Percentiles rank a stretch among this genome's conserved stretches.
phyloP scores from a whole-genome alignment of 2,329 filamentous ascomycete species.

The Colletotrichum brevisporum region DNA sequence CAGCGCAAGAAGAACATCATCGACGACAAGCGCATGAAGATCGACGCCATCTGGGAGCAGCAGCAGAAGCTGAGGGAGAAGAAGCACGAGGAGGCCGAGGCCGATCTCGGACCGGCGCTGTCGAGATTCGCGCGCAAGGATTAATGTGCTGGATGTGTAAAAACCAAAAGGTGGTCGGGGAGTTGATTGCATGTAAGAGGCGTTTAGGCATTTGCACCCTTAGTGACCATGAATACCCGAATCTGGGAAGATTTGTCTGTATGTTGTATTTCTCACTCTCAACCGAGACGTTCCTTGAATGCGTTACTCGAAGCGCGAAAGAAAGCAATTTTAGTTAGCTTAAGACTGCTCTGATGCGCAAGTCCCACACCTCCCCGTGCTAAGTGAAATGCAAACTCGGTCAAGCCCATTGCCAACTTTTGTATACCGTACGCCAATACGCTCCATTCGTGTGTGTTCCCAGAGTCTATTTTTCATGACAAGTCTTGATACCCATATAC shows the following conservation, averaged over 20 bases:
- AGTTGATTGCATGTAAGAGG: conserved; percentile 42
- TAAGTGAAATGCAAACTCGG: conserved; percentile 19
- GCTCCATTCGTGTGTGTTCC: conserved; percentile 33
- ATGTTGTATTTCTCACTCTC: not conserved
- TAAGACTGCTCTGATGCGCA: conserved; percentile 10
- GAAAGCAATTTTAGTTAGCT: not conserved
- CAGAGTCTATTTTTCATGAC: conserved; percentile 19
- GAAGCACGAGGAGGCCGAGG: conserved; percentile 73
- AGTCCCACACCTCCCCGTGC: conserved; percentile 5
- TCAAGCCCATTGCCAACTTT: conserved; percentile 32
- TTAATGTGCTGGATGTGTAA: conserved; percentile 47
- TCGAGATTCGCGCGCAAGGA: conserved; percentile 86
- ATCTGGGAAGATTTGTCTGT: conserved; percentile 24
- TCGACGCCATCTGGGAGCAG: conserved; percentile 85
- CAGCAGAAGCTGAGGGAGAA: conserved; percentile 77
- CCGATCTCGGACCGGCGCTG: conserved; percentile 87
- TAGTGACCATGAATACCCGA: conserved; percentile 42
- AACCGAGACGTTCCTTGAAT: not conserved
- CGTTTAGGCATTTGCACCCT: conserved; percentile 41
- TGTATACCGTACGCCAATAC: conserved; percentile 37
- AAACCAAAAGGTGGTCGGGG: conserved; percentile 35
- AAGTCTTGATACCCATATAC: not conserved
- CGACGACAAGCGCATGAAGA: conserved; percentile 91
- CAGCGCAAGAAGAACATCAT: conserved; percentile 94
- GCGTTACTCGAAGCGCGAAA: not conserved